Evolutionary conservation across 352 stramenopile genomes (phyloP).

Genomic region (Phytophthora sp.): DNA sequence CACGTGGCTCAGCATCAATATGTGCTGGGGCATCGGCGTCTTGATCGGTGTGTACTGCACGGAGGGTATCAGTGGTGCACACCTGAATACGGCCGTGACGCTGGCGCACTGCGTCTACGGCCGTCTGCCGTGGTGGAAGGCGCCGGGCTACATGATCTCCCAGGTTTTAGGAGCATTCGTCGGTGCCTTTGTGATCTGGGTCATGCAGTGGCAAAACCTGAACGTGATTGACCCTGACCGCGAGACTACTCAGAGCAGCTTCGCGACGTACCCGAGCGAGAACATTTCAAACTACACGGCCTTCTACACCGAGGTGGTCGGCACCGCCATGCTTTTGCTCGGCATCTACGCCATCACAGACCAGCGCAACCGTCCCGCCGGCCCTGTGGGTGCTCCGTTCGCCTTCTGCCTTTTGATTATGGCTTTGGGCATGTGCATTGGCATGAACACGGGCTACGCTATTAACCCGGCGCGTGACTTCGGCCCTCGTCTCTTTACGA

Average conservation of each 20-base stretch:
- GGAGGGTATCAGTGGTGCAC: constrained; percentile 45
- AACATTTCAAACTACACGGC: constrained; percentile 42
- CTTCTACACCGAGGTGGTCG: constrained; percentile 53
- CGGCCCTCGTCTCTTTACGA: constrained; percentile 40
- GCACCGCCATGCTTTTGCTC: constrained; percentile 45
- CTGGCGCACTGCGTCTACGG: constrained; percentile 40
- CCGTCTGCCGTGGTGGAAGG: constrained; percentile 44
- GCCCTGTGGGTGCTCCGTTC: constrained; percentile 27
- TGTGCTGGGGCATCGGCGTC: constrained; percentile 49
- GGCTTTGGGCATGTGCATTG: constrained; percentile 59
- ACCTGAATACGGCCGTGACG: constrained; percentile 61
- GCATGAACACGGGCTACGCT: too few relatives aligned
- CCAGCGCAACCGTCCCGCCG: constrained; percentile 39
- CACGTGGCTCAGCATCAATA: constrained; percentile 62
- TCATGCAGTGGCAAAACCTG: constrained; percentile 49
- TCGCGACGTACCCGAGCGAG: constrained; percentile 42
- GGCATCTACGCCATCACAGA: too few relatives aligned
- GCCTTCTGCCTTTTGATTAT: constrained; percentile 52
- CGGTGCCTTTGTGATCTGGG: constrained; percentile 39
- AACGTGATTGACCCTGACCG: constrained; percentile 43
- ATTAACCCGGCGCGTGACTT: constrained; percentile 60
- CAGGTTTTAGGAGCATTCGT: constrained; percentile 45
- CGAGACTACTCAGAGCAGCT: constrained; percentile 35
- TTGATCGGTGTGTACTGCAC: constrained; percentile 55
- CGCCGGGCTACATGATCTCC: constrained; percentile 44